Evolutionary conservation across 2,329 filamentous ascomycete genomes (phyloP), one percentile per base, ranked within the genome.

Genomic region (Aspergillus persii): DNA sequence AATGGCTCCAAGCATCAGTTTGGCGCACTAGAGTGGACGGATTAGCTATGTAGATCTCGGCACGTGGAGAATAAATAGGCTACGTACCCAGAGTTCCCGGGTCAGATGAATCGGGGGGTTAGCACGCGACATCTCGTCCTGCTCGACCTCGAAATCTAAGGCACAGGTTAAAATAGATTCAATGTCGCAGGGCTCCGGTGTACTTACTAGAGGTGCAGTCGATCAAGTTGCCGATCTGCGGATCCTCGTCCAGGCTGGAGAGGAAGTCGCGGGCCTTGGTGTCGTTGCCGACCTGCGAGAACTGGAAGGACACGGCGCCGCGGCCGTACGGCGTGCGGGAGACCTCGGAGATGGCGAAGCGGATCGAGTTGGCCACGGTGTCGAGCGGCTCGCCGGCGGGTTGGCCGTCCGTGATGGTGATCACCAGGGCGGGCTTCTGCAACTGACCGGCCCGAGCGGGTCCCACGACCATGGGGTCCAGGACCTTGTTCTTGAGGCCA

Each of bases 271-370:
- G 83, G 2, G 87, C 87, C 63, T 83, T 82, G 69, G 83, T 78
- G 66, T 89, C 87, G 65, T 88, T 88, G 62, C 87, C 87, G 52
- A 89, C 87, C 66, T 89, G 87, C 0, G 86, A 86, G 68, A 89
- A 89, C 68, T 89, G 85, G 77, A 89, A 89, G 0, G 84, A 81
- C 60, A 89, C 73, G n/a, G 84, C 84, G 52, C 83, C 83, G 30
- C 78, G 77, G 33, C 85, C 85, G 66, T 83, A 85, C 53, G 78
- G 80, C 53, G 80, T 78, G 46, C 78, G 75, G 27, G 77, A 68
- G 29, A 86, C 74, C 60, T 86, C 80, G 23, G 80, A 76, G 53
- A 80, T 77, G 1, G 85, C 81, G 65, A 81, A 79, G 52, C 79
- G 79, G 63, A 89, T 85, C 39, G 83, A 82, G 55, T 87, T 82